Evolutionary conservation across 129 eudicot genomes (phyloP).

Genomic region (Apium graveolens): DNA sequence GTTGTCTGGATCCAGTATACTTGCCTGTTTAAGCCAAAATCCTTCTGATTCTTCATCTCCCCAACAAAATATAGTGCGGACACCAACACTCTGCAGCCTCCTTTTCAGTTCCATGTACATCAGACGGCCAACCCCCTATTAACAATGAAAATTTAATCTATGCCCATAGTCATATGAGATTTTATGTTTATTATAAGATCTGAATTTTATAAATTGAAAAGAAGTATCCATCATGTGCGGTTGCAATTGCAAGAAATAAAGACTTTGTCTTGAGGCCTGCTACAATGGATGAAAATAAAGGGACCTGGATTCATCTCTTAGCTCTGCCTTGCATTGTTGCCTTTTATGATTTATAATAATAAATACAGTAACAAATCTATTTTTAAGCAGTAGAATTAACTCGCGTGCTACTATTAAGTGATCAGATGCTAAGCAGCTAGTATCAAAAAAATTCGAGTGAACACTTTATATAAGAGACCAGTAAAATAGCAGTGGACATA

Average conservation of each 20-base stretch:
- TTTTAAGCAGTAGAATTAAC: not conserved
- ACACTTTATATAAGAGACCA: not conserved
- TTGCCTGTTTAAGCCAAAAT: constrained; percentile 91
- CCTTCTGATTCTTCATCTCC: constrained; percentile 83
- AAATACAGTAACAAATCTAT: not conserved
- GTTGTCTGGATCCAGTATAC: not conserved
- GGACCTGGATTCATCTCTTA: not conserved
- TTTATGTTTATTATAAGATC: not conserved
- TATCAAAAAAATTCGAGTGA: not conserved
- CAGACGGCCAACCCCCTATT: constrained; percentile 68
- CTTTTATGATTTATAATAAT: not conserved
- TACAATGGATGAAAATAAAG: not conserved
- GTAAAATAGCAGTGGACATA: not conserved
- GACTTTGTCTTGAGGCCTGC: not conserved
- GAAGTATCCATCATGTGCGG: not conserved
- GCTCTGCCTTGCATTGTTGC: not conserved
- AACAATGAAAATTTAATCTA: not conserved
- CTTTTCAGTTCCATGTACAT: constrained; percentile 59
- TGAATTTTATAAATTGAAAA: not conserved
- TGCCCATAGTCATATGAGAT: not conserved
- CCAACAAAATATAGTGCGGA: constrained; percentile 74
- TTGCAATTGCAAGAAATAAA: too few relatives aligned
- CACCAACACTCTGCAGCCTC: constrained; percentile 73
- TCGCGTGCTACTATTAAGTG: not conserved
- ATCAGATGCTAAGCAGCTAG: not conserved